Evolutionary conservation across 352 stramenopile genomes (phyloP).

Genomic region (Phytopythium aichiense): DNA sequence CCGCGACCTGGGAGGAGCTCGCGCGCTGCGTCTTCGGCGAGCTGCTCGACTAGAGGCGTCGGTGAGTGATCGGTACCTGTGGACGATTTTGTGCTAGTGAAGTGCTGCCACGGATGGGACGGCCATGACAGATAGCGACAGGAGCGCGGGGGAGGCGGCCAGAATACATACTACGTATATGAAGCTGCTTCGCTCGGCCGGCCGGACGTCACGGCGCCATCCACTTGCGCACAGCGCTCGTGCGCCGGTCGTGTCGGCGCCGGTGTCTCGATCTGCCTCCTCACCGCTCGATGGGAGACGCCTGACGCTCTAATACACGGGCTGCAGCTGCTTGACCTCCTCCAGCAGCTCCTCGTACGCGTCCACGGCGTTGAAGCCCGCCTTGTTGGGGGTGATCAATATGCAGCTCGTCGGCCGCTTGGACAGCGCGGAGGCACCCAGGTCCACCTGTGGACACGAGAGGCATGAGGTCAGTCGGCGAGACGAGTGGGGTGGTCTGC

Average conservation of each 20-base stretch:
- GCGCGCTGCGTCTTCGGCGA: slow-evolving; percentile 60
- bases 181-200: slow-evolving; percentile 18
- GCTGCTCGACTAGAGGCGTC: slow-evolving; percentile 31
- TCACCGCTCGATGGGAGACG: not conserved
- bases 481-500: not conserved
- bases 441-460: slow-evolving; percentile 52
- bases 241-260: not conserved
- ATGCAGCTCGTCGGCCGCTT: slow-evolving; percentile 99
- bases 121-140: slow-evolving; percentile 15
- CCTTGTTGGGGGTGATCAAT: slow-evolving; percentile 93
- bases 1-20: slow-evolving; percentile 56
- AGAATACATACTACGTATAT: slow-evolving; percentile 41
- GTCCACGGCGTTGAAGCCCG: slow-evolving; percentile 86
- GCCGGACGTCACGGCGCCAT: slow-evolving; percentile 5
- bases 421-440: slow-evolving; percentile 95
- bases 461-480: not conserved
- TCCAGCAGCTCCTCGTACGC: slow-evolving; percentile 88
- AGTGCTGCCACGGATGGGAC: slow-evolving; percentile 19
- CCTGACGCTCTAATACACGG: slow-evolving; percentile 60
- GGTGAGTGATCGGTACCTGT: not conserved
- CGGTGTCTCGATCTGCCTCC: not conserved
- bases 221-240: not conserved
- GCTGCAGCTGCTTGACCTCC: slow-evolving; percentile 88
- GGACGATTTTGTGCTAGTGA: slow-evolving; percentile 3
- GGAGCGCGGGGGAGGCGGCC: slow-evolving; percentile 10